Percentiles rank a stretch among this genome's conserved stretches.
Evolutionary conservation across 371 early-diverging fungal genomes (phyloP).

Genomic region (Rhizopus arrhizus): DNA sequence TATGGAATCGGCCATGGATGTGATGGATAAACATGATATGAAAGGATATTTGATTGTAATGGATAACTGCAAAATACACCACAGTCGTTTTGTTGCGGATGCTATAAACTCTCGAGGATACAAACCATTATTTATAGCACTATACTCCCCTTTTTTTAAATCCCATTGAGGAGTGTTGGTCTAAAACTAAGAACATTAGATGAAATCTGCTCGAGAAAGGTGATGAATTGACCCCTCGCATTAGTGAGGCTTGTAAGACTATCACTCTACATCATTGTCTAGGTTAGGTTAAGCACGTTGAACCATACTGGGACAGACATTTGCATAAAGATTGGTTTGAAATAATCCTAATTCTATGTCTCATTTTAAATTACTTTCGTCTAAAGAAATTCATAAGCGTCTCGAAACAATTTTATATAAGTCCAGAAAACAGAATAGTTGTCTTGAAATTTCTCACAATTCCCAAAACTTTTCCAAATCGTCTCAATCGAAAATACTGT

Average conservation of each 20-base stretch:
- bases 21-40: conserved; percentile 8
- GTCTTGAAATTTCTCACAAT: too few relatives aligned
- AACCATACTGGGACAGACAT: conserved; percentile 5
- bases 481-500: too few relatives aligned
- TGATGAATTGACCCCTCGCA: conserved; percentile 5
- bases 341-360: neutral
- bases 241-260: conserved; percentile 2
- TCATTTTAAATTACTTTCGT: neutral
- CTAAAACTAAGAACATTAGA: conserved; percentile 13
- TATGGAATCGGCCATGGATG: conserved; percentile 15
- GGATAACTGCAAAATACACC: conserved; percentile 7
- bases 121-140: conserved; percentile 11
- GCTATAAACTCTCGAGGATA: conserved; percentile 10
- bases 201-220: conserved; percentile 7
- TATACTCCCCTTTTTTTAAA: conserved; percentile 13
- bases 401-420: too few relatives aligned
- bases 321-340: neutral
- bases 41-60: conserved; percentile 16
- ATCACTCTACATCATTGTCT: conserved; percentile 7
- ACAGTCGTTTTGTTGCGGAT: conserved; percentile 9
- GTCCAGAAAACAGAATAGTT: too few relatives aligned
- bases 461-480: too few relatives aligned
- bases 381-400: neutral
- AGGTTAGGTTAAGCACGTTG: conserved; percentile 3
- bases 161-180: conserved; percentile 19